Evolutionary conservation across 257 asterid species (phyloP), one percentile per base, ranked within the genome.

Genomic region (Hygrophila difformis): DNA sequence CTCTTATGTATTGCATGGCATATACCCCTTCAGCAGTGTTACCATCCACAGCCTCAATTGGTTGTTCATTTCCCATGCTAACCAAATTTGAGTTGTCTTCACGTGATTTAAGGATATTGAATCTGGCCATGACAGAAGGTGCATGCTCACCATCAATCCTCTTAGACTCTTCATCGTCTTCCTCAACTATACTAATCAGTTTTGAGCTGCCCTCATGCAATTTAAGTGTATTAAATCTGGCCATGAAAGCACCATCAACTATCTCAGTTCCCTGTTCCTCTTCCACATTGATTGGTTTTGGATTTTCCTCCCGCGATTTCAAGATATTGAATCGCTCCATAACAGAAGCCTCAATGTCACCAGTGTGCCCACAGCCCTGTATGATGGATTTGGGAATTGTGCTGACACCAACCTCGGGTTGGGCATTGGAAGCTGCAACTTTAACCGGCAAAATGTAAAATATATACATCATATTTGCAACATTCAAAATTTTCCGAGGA

Each of bases 311-410:
- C n/a, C 50, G 68, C 13, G 60, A 59, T 54, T 58, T 82, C 70
- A 82, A 45, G 64, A 69, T 61, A 55, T 59, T 48, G 52, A 67
- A 57, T 64, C 82, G 75, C 29, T 69, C 60, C 67, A 73, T 57
- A 41, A 72, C 64, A 0, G 88, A 72, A 40, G 75, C 58, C 61
- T 79, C 93, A 11, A 54, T 49, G 43, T 47, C 61, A 55, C 50
- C 61, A 55, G 54, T 61, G 39, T 54, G 62, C 51, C 45, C 44
- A 13, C 61, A 47, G 28, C 56, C 58, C 52, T 44, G 56, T 34
- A 19, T 16, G 19, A 46, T 47, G 8, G 64, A 34, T 19, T 55
- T 47, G 6, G 20, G 59, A 16, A 20, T 12, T 3, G 55, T 14
- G 42, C 24, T 50, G 24, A 17, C 55, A 39, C 53, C 22, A 51